These are phyloP conservation scores for Arachis monticola DNA, from an alignment of 331 rosid genomes.

Conservation along the genomic window DNA sequence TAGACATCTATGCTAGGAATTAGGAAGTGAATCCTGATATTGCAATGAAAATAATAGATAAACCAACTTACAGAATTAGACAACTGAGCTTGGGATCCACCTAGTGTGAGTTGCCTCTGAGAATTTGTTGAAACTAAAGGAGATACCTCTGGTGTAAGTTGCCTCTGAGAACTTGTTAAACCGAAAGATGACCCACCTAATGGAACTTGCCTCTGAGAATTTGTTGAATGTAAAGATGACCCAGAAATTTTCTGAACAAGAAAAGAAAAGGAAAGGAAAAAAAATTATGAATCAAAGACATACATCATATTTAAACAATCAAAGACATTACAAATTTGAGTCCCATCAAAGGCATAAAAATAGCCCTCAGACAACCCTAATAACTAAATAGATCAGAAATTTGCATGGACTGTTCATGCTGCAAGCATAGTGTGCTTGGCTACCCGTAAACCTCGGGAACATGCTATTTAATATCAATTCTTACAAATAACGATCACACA, in stretches of 20 bases:
- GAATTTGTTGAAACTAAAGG: constrained; percentile 24
- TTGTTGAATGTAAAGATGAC: constrained; percentile 35
- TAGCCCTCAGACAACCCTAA: background rate
- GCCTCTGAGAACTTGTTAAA: no score
- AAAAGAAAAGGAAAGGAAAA: background rate
- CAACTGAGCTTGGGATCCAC: constrained; percentile 30
- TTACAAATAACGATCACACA: background rate
- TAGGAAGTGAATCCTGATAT: background rate
- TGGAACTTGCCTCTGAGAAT: constrained; percentile 38
- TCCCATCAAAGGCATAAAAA: background rate
- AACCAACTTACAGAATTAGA: constrained; percentile 54
- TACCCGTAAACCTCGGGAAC: constrained; percentile 9
- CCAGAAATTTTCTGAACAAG: constrained; percentile 43
- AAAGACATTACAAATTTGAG: background rate
- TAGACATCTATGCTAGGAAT: background rate
- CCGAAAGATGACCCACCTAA: constrained; percentile 8
- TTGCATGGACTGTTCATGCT: background rate
- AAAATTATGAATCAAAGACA: background rate
- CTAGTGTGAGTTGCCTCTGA: constrained; percentile 35
- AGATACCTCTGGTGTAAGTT: no score
- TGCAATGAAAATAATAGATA: constrained; percentile 18
- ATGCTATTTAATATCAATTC: constrained; percentile 14
- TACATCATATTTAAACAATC: background rate
- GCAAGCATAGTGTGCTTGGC: background rate
- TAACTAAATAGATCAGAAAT: background rate